Percentiles rank a stretch among this genome's conserved stretches.
These are phyloP conservation scores for Themeda triandra DNA, from an alignment of 176 grass and related monocot genomes.

Conservation along the genomic window DNA sequence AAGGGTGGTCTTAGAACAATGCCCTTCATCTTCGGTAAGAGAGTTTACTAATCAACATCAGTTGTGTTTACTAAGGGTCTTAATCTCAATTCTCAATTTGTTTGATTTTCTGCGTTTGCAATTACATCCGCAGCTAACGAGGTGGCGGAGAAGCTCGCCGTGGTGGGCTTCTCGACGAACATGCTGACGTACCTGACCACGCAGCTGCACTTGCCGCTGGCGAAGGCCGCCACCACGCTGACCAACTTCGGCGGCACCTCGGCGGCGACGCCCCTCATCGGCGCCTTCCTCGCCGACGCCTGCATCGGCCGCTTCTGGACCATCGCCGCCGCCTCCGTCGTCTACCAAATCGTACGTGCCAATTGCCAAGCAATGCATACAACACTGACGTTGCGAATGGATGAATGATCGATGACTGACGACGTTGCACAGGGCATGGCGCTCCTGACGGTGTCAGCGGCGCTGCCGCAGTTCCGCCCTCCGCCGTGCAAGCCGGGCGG, in stretches of 20 bases:
- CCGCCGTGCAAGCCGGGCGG: constrained; percentile 35
- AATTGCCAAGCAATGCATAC: not conserved
- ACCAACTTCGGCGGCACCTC: constrained; percentile 76
- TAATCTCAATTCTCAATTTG: not conserved
- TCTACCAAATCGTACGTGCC: constrained; percentile 59
- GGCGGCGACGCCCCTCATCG: constrained; percentile 66
- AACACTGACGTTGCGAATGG: not conserved
- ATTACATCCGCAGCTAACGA: constrained; percentile 52
- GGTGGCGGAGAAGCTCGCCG: constrained; percentile 81
- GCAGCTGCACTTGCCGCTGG: constrained; percentile 74
- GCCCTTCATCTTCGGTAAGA: constrained; percentile 84
- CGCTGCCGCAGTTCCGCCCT: constrained; percentile 54
- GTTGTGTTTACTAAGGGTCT: not conserved
- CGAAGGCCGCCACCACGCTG: constrained; percentile 80
- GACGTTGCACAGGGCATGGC: constrained; percentile 56
- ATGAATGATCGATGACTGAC: too few relatives aligned
- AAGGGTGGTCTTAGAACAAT: constrained; percentile 79
- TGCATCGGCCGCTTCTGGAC: constrained; percentile 78
- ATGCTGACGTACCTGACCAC: constrained; percentile 83
- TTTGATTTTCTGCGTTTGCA: too few relatives aligned
- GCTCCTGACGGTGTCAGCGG: constrained; percentile 64
- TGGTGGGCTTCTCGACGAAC: constrained; percentile 76
- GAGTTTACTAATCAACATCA: not conserved
- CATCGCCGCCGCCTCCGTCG: constrained; percentile 55
- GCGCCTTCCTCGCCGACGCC: constrained; percentile 82